phyloP scores from a whole-genome alignment of 2,329 filamentous ascomycete species.

The Talaromyces sp. region DNA sequence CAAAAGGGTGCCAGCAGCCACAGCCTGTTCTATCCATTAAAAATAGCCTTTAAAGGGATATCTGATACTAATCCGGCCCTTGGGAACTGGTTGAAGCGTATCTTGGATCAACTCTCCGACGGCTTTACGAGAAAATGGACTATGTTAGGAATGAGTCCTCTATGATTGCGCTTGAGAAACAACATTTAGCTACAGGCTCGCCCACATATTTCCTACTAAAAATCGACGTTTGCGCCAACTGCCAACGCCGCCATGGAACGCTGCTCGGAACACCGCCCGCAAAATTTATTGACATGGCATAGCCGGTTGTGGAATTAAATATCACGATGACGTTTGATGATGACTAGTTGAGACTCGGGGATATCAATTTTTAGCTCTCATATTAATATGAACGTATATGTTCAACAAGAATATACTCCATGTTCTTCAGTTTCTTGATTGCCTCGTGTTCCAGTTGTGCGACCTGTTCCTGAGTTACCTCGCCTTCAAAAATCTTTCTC shows the following conservation, averaged over 20 bases:
- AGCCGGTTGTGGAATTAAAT: too few relatives aligned
- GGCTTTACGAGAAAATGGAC: conserved; percentile 1
- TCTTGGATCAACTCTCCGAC: conserved; percentile 1
- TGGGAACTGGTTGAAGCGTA: conserved; percentile 3
- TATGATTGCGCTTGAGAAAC: background rate
- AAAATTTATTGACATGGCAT: too few relatives aligned
- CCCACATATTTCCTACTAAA: background rate
- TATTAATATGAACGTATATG: background rate
- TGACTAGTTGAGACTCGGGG: too few relatives aligned
- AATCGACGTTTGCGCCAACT: too few relatives aligned
- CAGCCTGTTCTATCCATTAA: conserved; percentile 1
- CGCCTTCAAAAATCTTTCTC: background rate
- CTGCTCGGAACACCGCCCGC: too few relatives aligned
- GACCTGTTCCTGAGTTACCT: background rate
- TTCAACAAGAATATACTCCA: conserved; percentile 3
- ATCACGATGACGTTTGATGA: too few relatives aligned
- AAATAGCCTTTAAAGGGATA: background rate
- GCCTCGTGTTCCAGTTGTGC: background rate
- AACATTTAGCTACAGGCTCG: background rate
- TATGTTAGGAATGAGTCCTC: background rate
- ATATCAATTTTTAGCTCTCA: background rate
- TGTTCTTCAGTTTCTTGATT: background rate
- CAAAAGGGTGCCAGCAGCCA: background rate
- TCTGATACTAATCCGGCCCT: background rate
- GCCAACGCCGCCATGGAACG: too few relatives aligned